Conservation (phyloP, 2,329 filamentous ascomycete species). For the Reticulascus tulasneorum region DNA sequence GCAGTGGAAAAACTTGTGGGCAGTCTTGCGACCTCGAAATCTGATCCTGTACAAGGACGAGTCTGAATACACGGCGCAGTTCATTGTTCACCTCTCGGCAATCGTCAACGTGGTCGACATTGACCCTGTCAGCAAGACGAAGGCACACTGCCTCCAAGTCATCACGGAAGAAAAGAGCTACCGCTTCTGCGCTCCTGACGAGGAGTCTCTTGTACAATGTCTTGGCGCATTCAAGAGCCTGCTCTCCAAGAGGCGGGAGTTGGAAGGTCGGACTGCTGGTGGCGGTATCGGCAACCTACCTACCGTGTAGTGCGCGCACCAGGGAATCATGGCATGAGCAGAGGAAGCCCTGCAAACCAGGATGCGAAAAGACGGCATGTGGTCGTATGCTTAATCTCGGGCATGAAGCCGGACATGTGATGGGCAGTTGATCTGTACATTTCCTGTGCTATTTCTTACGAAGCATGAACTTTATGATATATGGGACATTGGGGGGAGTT, state of each 20-base stretch:
- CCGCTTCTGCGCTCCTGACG: slow-evolving; percentile 71
- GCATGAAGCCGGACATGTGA: slow-evolving; percentile 7
- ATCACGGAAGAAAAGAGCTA: slow-evolving; percentile 89
- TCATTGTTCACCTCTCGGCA: slow-evolving; percentile 72
- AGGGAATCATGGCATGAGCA: neutral
- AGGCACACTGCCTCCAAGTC: slow-evolving; percentile 83
- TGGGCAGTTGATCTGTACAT: slow-evolving; percentile 7
- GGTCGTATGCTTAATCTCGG: too few relatives aligned
- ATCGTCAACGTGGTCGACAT: slow-evolving; percentile 92
- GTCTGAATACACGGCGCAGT: slow-evolving; percentile 79
- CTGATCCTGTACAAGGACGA: slow-evolving; percentile 92
- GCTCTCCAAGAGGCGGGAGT: slow-evolving; percentile 64
- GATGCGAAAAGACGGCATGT: too few relatives aligned
- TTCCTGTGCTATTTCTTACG: slow-evolving; percentile 2
- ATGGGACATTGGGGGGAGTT: slow-evolving; percentile 2
- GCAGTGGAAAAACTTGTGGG: slow-evolving; percentile 95
- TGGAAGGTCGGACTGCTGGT: slow-evolving; percentile 46
- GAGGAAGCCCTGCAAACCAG: neutral
- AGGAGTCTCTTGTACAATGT: slow-evolving; percentile 79
- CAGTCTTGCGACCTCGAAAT: slow-evolving; percentile 79
- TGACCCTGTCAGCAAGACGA: slow-evolving; percentile 79
- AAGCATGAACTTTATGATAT: slow-evolving; percentile 7
- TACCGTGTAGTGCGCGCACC: neutral
- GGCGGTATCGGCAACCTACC: slow-evolving; percentile 15
- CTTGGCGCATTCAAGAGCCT: slow-evolving; percentile 89